These are phyloP conservation scores for Mucor plumbeus DNA, from an alignment of 371 early-diverging fungal genomes.

Conservation along the genomic window DNA sequence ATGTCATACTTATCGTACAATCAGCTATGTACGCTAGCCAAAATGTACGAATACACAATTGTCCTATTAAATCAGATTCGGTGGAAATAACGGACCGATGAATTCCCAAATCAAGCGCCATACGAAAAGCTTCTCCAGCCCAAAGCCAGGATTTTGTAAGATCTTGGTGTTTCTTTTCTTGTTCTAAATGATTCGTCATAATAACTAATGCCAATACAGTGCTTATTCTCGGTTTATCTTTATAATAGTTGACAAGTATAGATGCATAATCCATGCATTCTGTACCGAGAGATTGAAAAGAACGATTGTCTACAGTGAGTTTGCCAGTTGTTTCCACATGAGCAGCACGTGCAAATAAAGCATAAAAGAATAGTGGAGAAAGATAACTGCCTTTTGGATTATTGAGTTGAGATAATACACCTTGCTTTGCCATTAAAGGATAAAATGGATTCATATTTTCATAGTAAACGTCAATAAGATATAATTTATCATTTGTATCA, in stretches of 20 bases:
- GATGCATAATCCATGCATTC: slow-evolving; percentile 29
- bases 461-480: slow-evolving; percentile 60
- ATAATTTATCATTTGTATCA: slow-evolving; percentile 26
- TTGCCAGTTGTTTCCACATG: slow-evolving; percentile 31
- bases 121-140: slow-evolving; percentile 48
- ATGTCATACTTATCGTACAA: slow-evolving; percentile 43
- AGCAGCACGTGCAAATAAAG: slow-evolving; percentile 48
- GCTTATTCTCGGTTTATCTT: slow-evolving; percentile 36
- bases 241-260: slow-evolving; percentile 26
- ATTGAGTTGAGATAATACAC: slow-evolving; percentile 33
- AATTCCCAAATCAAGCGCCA: slow-evolving; percentile 51
- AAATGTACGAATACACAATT: slow-evolving; percentile 45
- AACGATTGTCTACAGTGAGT: neutral
- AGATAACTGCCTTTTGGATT: slow-evolving; percentile 22
- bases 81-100: slow-evolving; percentile 33
- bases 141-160: slow-evolving; percentile 42
- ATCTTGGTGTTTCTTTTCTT: slow-evolving; percentile 24
- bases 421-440: slow-evolving; percentile 51
- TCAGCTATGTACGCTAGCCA: slow-evolving; percentile 51
- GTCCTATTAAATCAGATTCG: slow-evolving; percentile 22
- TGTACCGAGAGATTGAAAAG: slow-evolving; percentile 9
- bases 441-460: slow-evolving; percentile 57
- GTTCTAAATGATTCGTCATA: slow-evolving; percentile 40
- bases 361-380: slow-evolving; percentile 48
- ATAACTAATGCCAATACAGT: slow-evolving; percentile 42